Percentiles rank a stretch among this genome's conserved stretches.
Conservation (phyloP, 495 filamentous ascomycete species). For the Aspergillus indologenus region DNA sequence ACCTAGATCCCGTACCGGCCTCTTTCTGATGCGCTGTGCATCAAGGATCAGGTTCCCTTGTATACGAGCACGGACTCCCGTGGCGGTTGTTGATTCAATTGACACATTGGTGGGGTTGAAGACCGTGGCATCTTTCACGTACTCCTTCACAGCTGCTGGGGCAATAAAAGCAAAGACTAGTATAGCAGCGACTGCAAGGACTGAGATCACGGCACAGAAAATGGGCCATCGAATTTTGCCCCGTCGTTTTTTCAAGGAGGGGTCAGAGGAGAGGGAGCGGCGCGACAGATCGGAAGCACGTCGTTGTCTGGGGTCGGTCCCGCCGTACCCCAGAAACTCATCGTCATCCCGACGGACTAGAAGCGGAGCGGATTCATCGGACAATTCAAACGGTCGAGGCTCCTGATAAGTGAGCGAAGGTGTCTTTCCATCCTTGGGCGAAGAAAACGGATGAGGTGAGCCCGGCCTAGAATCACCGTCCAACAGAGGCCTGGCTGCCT, state of each 20-base stretch:
- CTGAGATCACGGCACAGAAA: constrained; percentile 49
- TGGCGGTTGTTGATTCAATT: constrained; percentile 73
- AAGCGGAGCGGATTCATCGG: constrained; percentile 45
- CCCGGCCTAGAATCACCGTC: constrained; percentile 22
- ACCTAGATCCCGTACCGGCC: constrained; percentile 69
- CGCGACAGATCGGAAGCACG: constrained; percentile 22
- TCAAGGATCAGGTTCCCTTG: constrained; percentile 79
- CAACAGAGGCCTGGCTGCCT: constrained; percentile 32
- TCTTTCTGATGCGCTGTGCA: constrained; percentile 65
- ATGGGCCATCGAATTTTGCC: constrained; percentile 51
- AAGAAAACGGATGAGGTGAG: constrained; percentile 17
- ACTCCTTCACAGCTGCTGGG: constrained; percentile 75
- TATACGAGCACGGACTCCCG: constrained; percentile 73
- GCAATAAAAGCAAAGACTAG: constrained; percentile 71
- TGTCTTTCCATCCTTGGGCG: constrained; percentile 6
- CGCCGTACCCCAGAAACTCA: constrained; percentile 34
- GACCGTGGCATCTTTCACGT: constrained; percentile 76
- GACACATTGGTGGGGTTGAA: constrained; percentile 78
- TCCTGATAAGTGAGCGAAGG: constrained; percentile 16
- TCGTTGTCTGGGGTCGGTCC: constrained; percentile 16
- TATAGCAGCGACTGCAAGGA: constrained; percentile 50
- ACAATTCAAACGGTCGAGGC: constrained; percentile 33
- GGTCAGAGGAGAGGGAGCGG: constrained; percentile 13
- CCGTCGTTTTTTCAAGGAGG: constrained; percentile 24
- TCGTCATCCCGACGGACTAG: constrained; percentile 34